Evolutionary conservation across 2,329 filamentous ascomycete species (phyloP).

Genomic region (Beauveria medogensis): DNA sequence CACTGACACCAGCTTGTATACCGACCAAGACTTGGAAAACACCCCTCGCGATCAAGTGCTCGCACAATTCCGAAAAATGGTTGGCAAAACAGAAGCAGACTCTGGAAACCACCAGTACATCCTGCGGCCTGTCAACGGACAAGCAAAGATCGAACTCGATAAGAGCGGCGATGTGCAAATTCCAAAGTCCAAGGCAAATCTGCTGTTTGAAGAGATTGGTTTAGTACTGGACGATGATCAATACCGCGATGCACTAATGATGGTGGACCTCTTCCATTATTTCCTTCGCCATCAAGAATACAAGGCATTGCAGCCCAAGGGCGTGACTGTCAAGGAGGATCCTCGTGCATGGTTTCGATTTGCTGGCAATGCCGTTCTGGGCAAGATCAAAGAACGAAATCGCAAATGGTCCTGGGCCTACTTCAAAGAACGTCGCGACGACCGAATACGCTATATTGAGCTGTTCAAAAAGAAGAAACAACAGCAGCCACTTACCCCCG

Average conservation of each 20-base stretch:
- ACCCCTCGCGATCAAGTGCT: slow-evolving; percentile 71
- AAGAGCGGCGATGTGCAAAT: slow-evolving; percentile 75
- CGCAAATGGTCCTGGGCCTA: slow-evolving; percentile 93
- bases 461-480: slow-evolving; percentile 92
- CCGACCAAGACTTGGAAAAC: slow-evolving; percentile 37
- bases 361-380: slow-evolving; percentile 78
- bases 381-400: slow-evolving; percentile 93
- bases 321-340: slow-evolving; percentile 73
- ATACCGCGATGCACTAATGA: slow-evolving; percentile 94
- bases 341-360: slow-evolving; percentile 89
- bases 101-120: slow-evolving; percentile 76
- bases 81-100: slow-evolving; percentile 59
- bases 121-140: slow-evolving; percentile 87
- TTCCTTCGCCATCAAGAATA: slow-evolving; percentile 97
- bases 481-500: slow-evolving; percentile 58
- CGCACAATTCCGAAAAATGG: slow-evolving; percentile 67
- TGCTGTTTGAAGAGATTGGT: slow-evolving; percentile 95
- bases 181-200: slow-evolving; percentile 81
- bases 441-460: slow-evolving; percentile 80
- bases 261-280: slow-evolving; percentile 97
- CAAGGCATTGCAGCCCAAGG: slow-evolving; percentile 83
- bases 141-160: slow-evolving; percentile 89
- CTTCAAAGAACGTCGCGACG: slow-evolving; percentile 85
- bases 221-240: slow-evolving; percentile 97
- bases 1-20: slow-evolving; percentile 75